phyloP scores from a whole-genome alignment of 139 green algal species.

The Pycnococcus provasolii region DNA sequence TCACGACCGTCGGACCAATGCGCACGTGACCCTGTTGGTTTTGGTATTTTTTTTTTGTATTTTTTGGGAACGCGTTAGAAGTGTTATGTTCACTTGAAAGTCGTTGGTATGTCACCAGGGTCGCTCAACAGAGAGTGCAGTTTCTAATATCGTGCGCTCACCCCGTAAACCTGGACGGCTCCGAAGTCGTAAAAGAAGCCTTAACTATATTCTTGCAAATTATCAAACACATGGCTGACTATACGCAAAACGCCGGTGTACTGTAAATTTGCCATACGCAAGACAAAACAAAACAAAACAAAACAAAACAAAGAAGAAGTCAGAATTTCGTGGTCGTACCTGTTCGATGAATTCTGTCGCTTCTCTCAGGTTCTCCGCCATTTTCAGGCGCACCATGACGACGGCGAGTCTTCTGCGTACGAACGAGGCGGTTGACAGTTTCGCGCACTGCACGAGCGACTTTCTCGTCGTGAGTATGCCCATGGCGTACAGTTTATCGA shows the following conservation, averaged over 20 bases:
- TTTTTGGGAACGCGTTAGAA: no score
- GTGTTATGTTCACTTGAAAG: no score
- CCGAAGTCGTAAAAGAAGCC: neutral
- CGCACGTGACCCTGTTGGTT: slow-evolving; percentile 71
- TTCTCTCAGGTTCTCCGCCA: slow-evolving; percentile 82
- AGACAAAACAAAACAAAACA: neutral
- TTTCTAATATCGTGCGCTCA: no score
- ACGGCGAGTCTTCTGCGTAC: slow-evolving; percentile 78
- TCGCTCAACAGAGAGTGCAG: no score
- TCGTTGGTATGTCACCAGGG: no score
- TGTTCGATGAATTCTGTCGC: slow-evolving; percentile 91
- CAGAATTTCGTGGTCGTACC: slow-evolving; percentile 11
- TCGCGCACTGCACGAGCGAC: slow-evolving; percentile 80
- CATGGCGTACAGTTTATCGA: slow-evolving; percentile 88
- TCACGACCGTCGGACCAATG: slow-evolving; percentile 83
- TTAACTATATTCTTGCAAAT: neutral
- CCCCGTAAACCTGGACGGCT: no score
- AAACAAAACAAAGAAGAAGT: neutral
- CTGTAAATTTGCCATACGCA: no score
- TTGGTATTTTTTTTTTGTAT: neutral
- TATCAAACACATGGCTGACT: neutral
- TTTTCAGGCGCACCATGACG: slow-evolving; percentile 84
- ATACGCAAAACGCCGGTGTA: neutral
- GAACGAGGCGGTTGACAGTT: slow-evolving; percentile 79
- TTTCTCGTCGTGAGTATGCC: slow-evolving; percentile 85